Evolutionary conservation across 2,329 filamentous ascomycete genomes (phyloP).

Genomic region (Epichloe scottii): DNA sequence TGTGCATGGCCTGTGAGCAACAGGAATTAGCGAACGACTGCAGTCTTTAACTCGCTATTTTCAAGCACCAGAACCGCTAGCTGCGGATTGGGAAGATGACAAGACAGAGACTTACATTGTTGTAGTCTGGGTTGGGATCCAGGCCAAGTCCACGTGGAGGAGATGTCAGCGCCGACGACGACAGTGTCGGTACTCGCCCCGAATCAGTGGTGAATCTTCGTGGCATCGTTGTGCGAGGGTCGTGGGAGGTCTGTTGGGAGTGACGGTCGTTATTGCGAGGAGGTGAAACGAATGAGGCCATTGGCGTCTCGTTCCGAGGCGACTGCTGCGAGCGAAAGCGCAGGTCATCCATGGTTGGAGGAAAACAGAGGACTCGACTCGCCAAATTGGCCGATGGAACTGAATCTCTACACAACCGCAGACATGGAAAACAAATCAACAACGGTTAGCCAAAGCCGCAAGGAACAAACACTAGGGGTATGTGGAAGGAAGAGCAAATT

Average conservation of each 20-base stretch:
- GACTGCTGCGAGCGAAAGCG: slow-evolving; percentile 68
- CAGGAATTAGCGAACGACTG: neutral
- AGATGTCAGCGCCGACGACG: slow-evolving; percentile 38
- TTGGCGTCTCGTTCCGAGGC: slow-evolving; percentile 61
- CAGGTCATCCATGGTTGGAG: slow-evolving; percentile 55
- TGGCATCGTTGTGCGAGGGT: slow-evolving; percentile 66
- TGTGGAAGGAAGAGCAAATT: slow-evolving; percentile 17
- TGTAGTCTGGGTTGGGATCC: slow-evolving; percentile 32
- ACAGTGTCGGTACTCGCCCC: slow-evolving; percentile 66
- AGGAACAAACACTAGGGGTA: slow-evolving; percentile 12
- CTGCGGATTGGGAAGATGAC: neutral
- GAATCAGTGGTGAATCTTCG: slow-evolving; percentile 91
- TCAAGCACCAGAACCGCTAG: neutral
- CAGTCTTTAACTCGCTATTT: neutral
- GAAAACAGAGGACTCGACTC: slow-evolving; percentile 25
- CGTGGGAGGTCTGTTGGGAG: slow-evolving; percentile 40
- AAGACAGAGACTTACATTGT: slow-evolving; percentile 21
- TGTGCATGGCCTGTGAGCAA: slow-evolving; percentile 46
- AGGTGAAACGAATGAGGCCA: slow-evolving; percentile 63
- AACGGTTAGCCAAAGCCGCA: slow-evolving; percentile 17
- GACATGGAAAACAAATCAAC: slow-evolving; percentile 23
- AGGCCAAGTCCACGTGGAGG: slow-evolving; percentile 35
- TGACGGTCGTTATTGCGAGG: slow-evolving; percentile 56
- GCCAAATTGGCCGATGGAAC: slow-evolving; percentile 24
- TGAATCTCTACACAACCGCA: slow-evolving; percentile 20